Evolutionary conservation across 2,329 filamentous ascomycete genomes (phyloP), one percentile per base, ranked within the genome.

Genomic region (Chaetothyriales sp.): DNA sequence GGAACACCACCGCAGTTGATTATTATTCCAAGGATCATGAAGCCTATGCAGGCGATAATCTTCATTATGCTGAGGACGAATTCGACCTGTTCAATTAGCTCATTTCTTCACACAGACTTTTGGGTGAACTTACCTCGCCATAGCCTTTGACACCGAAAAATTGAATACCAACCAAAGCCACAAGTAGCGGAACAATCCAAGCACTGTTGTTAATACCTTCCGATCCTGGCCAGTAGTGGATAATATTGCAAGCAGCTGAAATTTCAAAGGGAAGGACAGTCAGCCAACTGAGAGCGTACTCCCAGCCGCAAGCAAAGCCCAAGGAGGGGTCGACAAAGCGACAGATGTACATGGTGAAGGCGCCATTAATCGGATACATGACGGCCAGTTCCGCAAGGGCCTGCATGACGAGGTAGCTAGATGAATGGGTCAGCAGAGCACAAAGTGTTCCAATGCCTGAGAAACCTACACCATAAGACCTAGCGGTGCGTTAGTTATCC

Each of bases 21-120:
- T 52, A 94, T 81, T 54, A 94, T 83, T 7, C 88, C 89, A 4
- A 95, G 78, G 47, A 95, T 80, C 58, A 84, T 83, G 64, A 84
- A 83, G 5, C 80, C 81, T 7, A 76, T 67, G 60, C 76, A 75
- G 45, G 80, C 77, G 10, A 68, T 60, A 57, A 82, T 71, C 64
- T 82, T 82, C 62, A 82, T 71, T 52, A 75, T 67, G 56, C 72
- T 72, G 18, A 82, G 73, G 20, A 77, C 54, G 56, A 81, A 82
- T 61, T 82, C 79, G 56, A 80, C 75, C 60, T 55, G 86, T n/a
- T 19, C 40, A n/a, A n/a, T 22, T 52, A 40, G 50, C 49, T 37
- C 45, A n/a, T 9, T 40, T 44, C 3, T n/a, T 7, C 15, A n/a
- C 3, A 44, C 3, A 7, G 5, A 2, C 15, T 13, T 9, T 50